Conservation (phyloP, 73 alveolate species). For the Durusdinium trenchii region DNA sequence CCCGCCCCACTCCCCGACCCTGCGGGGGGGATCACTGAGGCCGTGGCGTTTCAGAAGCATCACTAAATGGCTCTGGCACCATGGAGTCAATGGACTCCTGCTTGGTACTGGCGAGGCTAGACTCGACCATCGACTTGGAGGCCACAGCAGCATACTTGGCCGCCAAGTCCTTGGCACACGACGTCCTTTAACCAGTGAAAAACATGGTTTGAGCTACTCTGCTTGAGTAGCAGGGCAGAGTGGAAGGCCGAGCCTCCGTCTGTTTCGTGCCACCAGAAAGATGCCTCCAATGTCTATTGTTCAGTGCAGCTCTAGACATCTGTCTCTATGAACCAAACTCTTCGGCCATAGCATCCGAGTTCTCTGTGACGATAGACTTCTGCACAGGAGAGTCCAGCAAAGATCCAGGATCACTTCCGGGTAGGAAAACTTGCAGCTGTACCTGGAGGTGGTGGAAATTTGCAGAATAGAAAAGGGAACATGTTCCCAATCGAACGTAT, state of each 20-base stretch:
- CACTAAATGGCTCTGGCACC: constrained; percentile 85
- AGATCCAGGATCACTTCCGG: constrained; percentile 57
- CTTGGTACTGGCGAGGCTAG: constrained; percentile 6
- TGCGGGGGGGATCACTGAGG: too few species aligned
- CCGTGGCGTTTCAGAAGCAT: constrained; percentile 24
- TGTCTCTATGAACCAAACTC: background rate
- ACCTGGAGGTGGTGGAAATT: background rate
- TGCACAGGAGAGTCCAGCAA: constrained; percentile 39
- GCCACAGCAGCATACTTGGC: constrained; percentile 91
- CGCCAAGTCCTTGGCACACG: constrained; percentile 49
- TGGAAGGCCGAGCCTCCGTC: background rate
- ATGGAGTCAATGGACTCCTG: constrained; percentile 78
- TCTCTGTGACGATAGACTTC: constrained; percentile 44
- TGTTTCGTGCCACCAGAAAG: background rate
- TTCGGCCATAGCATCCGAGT: background rate
- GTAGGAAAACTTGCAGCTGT: constrained; percentile 62
- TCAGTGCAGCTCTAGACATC: background rate
- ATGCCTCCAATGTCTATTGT: background rate
- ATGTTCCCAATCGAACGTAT: too few species aligned
- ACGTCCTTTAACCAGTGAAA: too few species aligned
- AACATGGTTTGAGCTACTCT: too few species aligned
- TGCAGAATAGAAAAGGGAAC: too few species aligned
- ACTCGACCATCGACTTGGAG: constrained; percentile 83
- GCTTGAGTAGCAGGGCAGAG: background rate
- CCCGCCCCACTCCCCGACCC: too few species aligned